Evolutionary conservation across 208 protist genomes (phyloP), one percentile per base, ranked within the genome.

Genomic region (Naegleria gruberi): DNA sequence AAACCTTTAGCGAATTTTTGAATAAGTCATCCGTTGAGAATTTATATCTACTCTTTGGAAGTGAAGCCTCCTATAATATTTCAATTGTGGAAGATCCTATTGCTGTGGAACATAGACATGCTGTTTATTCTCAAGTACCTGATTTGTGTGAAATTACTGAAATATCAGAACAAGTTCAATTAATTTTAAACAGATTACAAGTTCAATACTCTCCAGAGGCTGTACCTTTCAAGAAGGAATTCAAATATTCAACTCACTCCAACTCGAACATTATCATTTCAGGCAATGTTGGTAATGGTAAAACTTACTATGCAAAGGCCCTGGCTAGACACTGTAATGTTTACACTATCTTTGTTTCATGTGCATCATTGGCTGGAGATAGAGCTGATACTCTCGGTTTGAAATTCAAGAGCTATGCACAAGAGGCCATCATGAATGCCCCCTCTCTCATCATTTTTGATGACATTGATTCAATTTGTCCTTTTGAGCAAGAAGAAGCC

Each of bases 381-480:
- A 34, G 84, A 47, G 46, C 45, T 26, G 84, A 88, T 30, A 88
- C 42, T 40, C 6, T 73, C 2, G 43, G 0, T 6, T 3, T 8
- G 1, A 86, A 73, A 30, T 73, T 90, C 5, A 84, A 43, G 15
- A 81, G n/a, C 12, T 73, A 90, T 73, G 19, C 34, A 15, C 26
- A 23, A 23, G 51, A 90, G 26, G 45, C 51, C 23, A 45, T 73
- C 5, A 43, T 19, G 10, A 8, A 87, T 44, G 0, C 88, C 23
- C 88, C 88, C 43, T 65, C 81, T 43, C 0, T 90, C n/a, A 51
- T 90, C 0, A 40, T 90, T 81, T 43, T 90, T 65, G 82, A 90
- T 87, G 82, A 90, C 26, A 34, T 90, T 42, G 88, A 90, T n/a
- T 73, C 8, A 30, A 37, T 90, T 6, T 81, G 10, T 81, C 88